Conservation (phyloP, 2,329 filamentous ascomycete species). For the Botrytis aclada region DNA sequence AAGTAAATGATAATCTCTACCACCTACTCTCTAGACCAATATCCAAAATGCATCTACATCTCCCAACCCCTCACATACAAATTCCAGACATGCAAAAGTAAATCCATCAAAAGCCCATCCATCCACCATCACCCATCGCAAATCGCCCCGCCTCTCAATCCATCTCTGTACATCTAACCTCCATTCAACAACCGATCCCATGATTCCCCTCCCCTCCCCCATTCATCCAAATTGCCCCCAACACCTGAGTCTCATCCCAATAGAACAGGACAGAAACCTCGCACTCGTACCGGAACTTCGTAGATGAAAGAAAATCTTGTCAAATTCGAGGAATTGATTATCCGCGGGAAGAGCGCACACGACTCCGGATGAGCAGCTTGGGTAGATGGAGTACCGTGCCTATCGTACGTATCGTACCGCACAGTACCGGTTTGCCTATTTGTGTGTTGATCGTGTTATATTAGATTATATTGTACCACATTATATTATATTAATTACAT, state of each 20-base stretch:
- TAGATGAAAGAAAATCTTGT: no score
- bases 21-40: background rate
- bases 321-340: background rate
- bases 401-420: background rate
- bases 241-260: no score
- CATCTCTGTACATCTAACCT: background rate
- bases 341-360: background rate
- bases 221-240: no score
- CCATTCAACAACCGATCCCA: background rate
- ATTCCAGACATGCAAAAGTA: background rate
- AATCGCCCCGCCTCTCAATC: background rate
- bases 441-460: background rate
- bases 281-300: background rate
- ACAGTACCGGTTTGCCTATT: no score
- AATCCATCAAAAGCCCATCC: background rate
- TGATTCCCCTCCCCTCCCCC: background rate
- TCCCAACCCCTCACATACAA: background rate
- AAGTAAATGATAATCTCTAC: background rate
- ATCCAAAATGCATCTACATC: background rate
- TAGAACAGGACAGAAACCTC: background rate
- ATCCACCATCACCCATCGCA: background rate
- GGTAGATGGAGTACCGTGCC: no score
- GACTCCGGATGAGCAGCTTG: background rate
- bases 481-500: background rate
- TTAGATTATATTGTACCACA: no score